Base-by-base conservation (phyloP, 257 asterid species). In the Solanum boliviense region DNA sequence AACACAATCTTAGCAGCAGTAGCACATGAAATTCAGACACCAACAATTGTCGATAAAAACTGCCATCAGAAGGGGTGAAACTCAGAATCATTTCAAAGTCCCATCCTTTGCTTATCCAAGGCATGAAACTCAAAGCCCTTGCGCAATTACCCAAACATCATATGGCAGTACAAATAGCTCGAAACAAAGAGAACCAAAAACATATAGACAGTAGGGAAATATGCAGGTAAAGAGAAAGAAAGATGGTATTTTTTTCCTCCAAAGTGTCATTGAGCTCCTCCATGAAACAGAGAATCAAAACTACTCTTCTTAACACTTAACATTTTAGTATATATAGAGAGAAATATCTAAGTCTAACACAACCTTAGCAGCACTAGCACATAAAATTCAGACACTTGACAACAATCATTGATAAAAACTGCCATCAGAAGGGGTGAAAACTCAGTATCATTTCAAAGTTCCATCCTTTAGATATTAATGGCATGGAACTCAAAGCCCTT, bases 401-500 rank as follows among this genome's bases (percentile, higher is more conserved):
- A 46, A 29, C 85, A 81, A 46, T 46, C 65, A 27, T 29, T 27
- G 85, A 31, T 41, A 46, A 16, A 46, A 81, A 31, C 21, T 18
- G 71, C 86, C 71, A 82, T 82, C 86, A 82, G 86, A 29, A 82
- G 13, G 86, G 86, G 6, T 9, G 29, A 48, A 48, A 71, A 48
- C 86, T 82, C 21, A 10, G 70, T 16, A 18, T 48, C 44, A 82
- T 48, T 82, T 82, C 86, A 82, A 20, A 48, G 71, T 82, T 20
- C 86, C 86, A 82, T 29, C 44, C 86, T 48, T 48, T 20, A 13
- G 15, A 20, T 27, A 48, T 82, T 36, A 82, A 29, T 1, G 29
- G 86, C 44, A 82, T 48, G 86, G 71, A 82, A 82, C 86, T 82
- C 86, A 82, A 48, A 82, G 86, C 86, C 86, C 71, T 82, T 82